Evolutionary conservation across 306 rosid genomes (phyloP).

Genomic region (Cotoneaster glaucophyllus): DNA sequence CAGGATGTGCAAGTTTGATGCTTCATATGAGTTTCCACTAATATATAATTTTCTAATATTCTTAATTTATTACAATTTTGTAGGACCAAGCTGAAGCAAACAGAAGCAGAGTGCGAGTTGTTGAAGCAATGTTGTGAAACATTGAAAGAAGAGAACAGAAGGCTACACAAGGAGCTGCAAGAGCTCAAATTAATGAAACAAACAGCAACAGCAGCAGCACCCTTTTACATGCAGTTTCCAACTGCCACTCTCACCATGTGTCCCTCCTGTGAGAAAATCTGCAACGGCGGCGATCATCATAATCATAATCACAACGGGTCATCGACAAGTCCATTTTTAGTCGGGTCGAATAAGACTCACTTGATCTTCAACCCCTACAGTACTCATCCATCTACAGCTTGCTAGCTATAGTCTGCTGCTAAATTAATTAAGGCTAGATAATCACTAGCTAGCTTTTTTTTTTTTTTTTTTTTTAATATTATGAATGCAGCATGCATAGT

Average conservation of each 20-base stretch:
- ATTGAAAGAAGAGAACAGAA: constrained; percentile 68
- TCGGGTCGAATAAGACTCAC: constrained; percentile 26
- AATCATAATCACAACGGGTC: not conserved
- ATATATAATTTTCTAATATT: too few relatives aligned
- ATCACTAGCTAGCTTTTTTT: not conserved
- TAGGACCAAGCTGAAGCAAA: constrained; percentile 89
- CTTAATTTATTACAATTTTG: not conserved
- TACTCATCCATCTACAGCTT: constrained; percentile 4
- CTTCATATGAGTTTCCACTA: not conserved
- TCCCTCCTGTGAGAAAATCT: constrained; percentile 64
- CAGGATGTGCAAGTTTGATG: not conserved
- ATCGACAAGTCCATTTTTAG: not conserved
- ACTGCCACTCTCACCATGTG: constrained; percentile 57
- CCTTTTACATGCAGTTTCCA: constrained; percentile 48
- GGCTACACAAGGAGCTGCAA: constrained; percentile 62
- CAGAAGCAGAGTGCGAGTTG: constrained; percentile 63
- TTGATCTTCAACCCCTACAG: constrained; percentile 29
- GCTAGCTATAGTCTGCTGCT: not conserved
- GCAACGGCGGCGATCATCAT: constrained; percentile 4
- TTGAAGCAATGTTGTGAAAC: constrained; percentile 60
- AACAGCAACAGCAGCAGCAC: constrained; percentile 27
- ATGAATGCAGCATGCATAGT: not conserved
- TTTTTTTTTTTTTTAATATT: too few relatives aligned
- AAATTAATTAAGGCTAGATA: not conserved
- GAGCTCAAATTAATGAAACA: constrained; percentile 54